Evolutionary conservation across 2,329 filamentous ascomycete genomes (phyloP), one percentile per base, ranked within the genome.

Genomic region (Ilyonectria sp.): DNA sequence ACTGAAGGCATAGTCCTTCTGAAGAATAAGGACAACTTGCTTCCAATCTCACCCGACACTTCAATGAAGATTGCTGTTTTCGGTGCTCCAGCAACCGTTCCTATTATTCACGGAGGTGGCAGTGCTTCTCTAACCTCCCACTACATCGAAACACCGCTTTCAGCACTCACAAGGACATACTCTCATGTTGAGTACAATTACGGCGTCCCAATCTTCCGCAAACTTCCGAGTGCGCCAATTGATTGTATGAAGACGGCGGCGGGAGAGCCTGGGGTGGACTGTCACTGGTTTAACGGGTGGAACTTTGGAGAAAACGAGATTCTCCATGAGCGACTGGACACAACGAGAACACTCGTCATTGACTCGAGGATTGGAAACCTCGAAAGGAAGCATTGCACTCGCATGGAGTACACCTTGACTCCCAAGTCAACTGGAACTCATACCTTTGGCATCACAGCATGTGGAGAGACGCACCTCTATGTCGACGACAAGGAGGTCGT

Each of bases 21-120:
- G 47, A 91, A 91, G 79, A 92, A 92, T 69, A 15, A 44, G 7
- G 83, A 89, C 26, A 82, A 84, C 21, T 78, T 87, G 2, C 80
- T 92, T 2, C 90, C 90, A 2, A 74, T 88, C 7, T 82, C 65
- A 5, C 59, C 56, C 29, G 33, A 19, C 1, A 69, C 55, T 43
- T 61, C 35, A 53, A 60, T 74, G 1, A 33, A 33, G 31, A 9
- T 33, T 9, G 70, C 70, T 2, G 44, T 77, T 2, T 71, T 79
- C 43, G 76, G 77, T 6, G 71, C 77, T 31, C 68, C 75, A 56
- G 77, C 75, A 53, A 67, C 69, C 19, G 70, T 70, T 2, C 58
- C 69, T 4, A 65, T 70, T 33, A 50, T 71, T 4, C 79, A 77
- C 6, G 68, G 78, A 29, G 71, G 79, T 4, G 63, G 63, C 9